These are phyloP conservation scores for Solanum paucissectum DNA, from an alignment of 257 asterid genomes.

Conservation along the genomic window DNA sequence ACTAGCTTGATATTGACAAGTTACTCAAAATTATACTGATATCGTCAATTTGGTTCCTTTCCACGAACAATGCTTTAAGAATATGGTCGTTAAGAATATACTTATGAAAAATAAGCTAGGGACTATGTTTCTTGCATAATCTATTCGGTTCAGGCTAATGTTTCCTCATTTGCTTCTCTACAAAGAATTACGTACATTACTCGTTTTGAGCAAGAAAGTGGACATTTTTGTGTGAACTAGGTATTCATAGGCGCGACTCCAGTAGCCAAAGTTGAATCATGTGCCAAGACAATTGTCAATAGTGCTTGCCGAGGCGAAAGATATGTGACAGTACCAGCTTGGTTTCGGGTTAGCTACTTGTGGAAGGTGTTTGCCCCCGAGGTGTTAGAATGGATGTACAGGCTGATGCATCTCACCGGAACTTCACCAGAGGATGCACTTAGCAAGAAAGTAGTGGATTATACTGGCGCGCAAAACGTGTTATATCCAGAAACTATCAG, in stretches of 20 bases:
- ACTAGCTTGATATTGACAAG: neutral
- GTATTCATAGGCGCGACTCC: constrained; percentile 12
- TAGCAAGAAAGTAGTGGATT: constrained; percentile 19
- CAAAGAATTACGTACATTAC: neutral
- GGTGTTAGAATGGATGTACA: constrained; percentile 9
- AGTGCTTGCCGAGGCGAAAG: constrained; percentile 24
- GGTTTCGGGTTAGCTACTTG: constrained; percentile 19
- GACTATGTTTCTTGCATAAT: neutral
- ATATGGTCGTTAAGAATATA: neutral
- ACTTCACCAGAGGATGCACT: constrained; percentile 1
- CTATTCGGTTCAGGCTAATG: neutral
- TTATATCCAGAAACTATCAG: constrained; percentile 18
- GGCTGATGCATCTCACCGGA: constrained; percentile 3
- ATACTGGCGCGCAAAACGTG: constrained; percentile 6
- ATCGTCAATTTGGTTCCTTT: neutral
- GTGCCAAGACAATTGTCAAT: constrained; percentile 18
- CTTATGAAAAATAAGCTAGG: neutral
- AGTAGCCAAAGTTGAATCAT: constrained; percentile 1
- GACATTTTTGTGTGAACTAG: neutral
- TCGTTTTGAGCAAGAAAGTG: neutral
- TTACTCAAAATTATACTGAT: neutral
- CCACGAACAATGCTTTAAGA: neutral
- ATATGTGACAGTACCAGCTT: constrained; percentile 20
- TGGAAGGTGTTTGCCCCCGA: constrained; percentile 27
- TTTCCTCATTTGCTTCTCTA: neutral